A percentile compares a stretch with the other conserved stretches of the same genome.
Evolutionary conservation across 2,329 filamentous ascomycete genomes (phyloP).

Genomic region (Xylaria sp.): DNA sequence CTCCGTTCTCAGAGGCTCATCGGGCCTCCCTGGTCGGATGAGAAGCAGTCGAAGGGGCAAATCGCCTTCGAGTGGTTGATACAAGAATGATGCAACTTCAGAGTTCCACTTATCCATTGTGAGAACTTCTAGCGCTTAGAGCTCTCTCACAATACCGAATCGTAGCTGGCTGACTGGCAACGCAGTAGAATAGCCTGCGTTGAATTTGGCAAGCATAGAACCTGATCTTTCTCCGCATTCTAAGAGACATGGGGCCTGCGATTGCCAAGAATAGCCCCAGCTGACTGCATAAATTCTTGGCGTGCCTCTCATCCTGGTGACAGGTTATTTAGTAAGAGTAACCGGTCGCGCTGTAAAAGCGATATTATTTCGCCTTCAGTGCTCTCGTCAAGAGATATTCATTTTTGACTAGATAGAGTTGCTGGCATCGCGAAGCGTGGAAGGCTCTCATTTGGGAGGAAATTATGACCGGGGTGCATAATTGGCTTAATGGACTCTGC

Average conservation of each 20-base stretch:
- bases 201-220: neutral
- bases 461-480: too few species aligned
- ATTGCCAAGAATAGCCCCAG: neutral
- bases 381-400: too few species aligned
- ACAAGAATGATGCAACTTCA: conserved; percentile 52
- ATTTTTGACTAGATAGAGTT: too few species aligned
- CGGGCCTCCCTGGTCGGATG: conserved; percentile 34
- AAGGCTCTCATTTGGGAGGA: too few species aligned
- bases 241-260: neutral
- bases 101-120: conserved; percentile 42
- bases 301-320: neutral
- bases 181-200: neutral
- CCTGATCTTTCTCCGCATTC: conserved; percentile 10
- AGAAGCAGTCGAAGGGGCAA: conserved; percentile 40
- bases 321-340: neutral
- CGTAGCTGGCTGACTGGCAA: neutral
- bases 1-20: conserved; percentile 36
- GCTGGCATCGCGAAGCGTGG: too few species aligned
- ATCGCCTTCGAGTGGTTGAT: conserved; percentile 35
- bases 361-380: too few species aligned
- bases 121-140: neutral
- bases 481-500: too few species aligned
- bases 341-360: neutral
- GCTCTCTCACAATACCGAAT: neutral
- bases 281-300: neutral